Conservation (phyloP, 306 rosid genomes). For the Glycyrrhiza uralensis region DNA sequence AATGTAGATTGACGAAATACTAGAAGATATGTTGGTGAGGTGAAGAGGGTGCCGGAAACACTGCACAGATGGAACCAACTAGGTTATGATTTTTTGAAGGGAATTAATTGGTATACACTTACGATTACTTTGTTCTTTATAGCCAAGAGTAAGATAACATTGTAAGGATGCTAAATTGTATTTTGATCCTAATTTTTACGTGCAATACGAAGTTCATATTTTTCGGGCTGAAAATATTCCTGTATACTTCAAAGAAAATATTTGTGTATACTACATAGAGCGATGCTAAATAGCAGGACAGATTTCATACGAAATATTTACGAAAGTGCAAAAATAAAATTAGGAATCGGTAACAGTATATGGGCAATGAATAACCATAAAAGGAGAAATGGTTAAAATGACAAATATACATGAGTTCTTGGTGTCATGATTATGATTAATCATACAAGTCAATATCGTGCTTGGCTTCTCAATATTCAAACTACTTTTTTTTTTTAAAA, state of each 20-base stretch:
- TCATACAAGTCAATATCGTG: too few species aligned
- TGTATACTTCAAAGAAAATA: not conserved
- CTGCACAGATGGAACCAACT: conserved; percentile 4
- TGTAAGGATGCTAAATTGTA: conserved; percentile 11
- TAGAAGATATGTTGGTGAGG: conserved; percentile 6
- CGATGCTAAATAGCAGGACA: too few species aligned
- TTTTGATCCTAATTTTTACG: conserved; percentile 15
- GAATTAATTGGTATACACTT: conserved; percentile 30
- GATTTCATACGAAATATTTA: too few species aligned
- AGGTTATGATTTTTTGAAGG: conserved; percentile 19
- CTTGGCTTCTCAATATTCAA: too few species aligned
- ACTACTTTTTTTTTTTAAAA: too few species aligned
- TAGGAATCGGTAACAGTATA: too few species aligned
- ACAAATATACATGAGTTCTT: too few species aligned
- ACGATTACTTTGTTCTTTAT: conserved; percentile 40
- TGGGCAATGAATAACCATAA: too few species aligned
- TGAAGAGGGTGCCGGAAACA: not conserved
- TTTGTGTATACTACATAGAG: not conserved
- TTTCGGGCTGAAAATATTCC: not conserved
- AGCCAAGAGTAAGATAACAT: conserved; percentile 23
- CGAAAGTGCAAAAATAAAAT: too few species aligned
- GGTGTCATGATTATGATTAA: too few species aligned
- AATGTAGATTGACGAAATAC: conserved; percentile 15
- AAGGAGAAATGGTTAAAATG: too few species aligned
- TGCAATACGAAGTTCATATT: conserved; percentile 10